Percentiles rank a stretch among this genome's conserved stretches.
Evolutionary conservation across 2,329 filamentous ascomycete genomes (phyloP).

Genomic region (Paracoccidioides brasiliensis): DNA sequence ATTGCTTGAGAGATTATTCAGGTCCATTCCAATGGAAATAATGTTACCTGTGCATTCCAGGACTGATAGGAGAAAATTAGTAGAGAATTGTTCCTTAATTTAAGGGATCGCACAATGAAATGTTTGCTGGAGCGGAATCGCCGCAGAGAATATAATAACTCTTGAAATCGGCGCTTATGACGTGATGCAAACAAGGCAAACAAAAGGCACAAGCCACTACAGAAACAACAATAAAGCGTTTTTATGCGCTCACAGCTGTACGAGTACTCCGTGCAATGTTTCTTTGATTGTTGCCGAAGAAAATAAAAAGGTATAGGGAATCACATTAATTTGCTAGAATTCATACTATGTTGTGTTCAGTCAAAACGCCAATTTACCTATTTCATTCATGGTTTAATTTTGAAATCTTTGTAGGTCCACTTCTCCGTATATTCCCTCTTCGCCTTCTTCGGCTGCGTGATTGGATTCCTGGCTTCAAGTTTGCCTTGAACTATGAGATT

Average conservation of each 20-base stretch:
- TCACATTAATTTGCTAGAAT: neutral
- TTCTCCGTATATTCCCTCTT: constrained; percentile 81
- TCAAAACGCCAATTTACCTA: neutral
- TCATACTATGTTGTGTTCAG: neutral
- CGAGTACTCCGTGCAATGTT: neutral
- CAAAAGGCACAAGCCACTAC: neutral
- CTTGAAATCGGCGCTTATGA: neutral
- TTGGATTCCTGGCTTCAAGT: constrained; percentile 66
- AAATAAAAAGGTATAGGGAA: neutral
- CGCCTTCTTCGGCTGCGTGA: constrained; percentile 69
- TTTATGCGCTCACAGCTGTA: neutral
- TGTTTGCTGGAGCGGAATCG: neutral
- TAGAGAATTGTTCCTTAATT: neutral
- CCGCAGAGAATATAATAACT: neutral
- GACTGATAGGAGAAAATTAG: neutral
- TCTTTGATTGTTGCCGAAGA: neutral
- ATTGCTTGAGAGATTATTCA: constrained; percentile 35
- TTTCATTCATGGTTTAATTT: constrained; percentile 25
- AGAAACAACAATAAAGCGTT: neutral
- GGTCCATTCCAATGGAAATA: constrained; percentile 26
- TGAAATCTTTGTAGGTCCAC: constrained; percentile 95
- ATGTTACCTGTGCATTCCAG: neutral
- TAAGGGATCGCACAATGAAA: neutral
- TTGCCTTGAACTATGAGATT: constrained; percentile 81
- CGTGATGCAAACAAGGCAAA: constrained; percentile 10